phyloP scores from a whole-genome alignment of 1,284 basidiomycete genomes.

The Vanrija pseudolonga region DNA sequence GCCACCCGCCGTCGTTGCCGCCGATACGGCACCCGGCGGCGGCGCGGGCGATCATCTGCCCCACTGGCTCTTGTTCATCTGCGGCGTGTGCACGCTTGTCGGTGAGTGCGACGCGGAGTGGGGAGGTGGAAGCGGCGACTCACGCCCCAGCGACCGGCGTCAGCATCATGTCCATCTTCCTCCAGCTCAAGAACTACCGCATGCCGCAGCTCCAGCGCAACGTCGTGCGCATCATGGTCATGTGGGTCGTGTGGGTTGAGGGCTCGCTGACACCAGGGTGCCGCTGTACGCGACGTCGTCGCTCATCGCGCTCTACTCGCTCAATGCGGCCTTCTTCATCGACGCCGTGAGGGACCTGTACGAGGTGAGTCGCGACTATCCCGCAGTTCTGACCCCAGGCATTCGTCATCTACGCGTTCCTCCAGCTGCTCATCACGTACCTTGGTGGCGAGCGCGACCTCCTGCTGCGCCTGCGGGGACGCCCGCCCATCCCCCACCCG shows the following conservation, averaged over 20 bases:
- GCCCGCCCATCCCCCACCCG: conserved; percentile 78
- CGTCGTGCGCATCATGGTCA: conserved; percentile 93
- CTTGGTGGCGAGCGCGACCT: conserved; percentile 90
- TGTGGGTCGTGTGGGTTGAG: conserved; percentile 52
- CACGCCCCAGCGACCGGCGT: conserved; percentile 62
- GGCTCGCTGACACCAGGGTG: conserved; percentile 53
- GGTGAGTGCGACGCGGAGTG: conserved; percentile 26
- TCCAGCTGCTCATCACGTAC: conserved; percentile 75
- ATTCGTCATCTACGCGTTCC: conserved; percentile 94
- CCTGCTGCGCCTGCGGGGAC: conserved; percentile 83
- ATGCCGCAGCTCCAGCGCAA: conserved; percentile 74
- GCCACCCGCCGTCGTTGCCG: conserved; percentile 6
- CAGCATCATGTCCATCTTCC: conserved; percentile 74
- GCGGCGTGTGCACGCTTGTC: conserved; percentile 43
- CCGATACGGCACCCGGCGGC: conserved; percentile 6
- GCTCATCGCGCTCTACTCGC: conserved; percentile 87
- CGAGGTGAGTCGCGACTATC: conserved; percentile 60
- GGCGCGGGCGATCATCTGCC: conserved; percentile 46
- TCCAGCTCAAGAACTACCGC: conserved; percentile 87
- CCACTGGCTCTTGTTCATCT: conserved; percentile 41
- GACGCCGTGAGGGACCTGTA: conserved; percentile 93
- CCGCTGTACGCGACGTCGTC: conserved; percentile 89
- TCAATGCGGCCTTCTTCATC: conserved; percentile 94
- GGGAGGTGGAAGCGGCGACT: background rate
- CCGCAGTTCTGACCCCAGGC: conserved; percentile 56